Conservation (phyloP, 129 eudicot genomes). For the Saussurea involucrata region DNA sequence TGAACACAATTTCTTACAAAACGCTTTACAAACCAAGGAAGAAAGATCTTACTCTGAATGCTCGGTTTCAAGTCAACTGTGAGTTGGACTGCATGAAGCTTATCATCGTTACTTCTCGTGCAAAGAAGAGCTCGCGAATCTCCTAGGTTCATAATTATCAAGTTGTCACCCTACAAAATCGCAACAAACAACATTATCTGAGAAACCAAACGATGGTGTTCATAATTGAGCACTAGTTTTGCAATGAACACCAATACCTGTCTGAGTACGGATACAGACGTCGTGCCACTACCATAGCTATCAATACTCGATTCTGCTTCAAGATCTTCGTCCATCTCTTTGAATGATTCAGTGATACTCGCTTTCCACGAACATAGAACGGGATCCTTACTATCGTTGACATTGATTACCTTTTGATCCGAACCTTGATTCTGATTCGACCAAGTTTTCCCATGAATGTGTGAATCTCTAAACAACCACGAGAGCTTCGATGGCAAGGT, state of each 20-base stretch:
- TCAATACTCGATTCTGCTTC: constrained; percentile 47
- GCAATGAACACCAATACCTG: constrained; percentile 33
- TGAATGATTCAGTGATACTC: constrained; percentile 36
- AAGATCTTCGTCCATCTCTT: constrained; percentile 61
- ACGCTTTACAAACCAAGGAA: not conserved
- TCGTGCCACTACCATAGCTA: constrained; percentile 73
- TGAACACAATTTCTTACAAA: not conserved
- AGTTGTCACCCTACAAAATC: constrained; percentile 40
- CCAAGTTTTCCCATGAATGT: not conserved
- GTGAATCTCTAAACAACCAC: constrained; percentile 12
- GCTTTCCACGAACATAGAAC: constrained; percentile 37
- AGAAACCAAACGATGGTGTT: not conserved
- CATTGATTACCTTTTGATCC: not conserved
- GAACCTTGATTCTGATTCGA: not conserved
- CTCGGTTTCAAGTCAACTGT: constrained; percentile 77
- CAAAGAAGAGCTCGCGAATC: constrained; percentile 79
- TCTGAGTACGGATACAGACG: constrained; percentile 51
- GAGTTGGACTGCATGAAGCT: constrained; percentile 57
- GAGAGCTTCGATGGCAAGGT: constrained; percentile 51
- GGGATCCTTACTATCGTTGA: constrained; percentile 26
- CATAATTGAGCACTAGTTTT: not conserved
- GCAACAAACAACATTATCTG: not conserved
- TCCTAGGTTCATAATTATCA: constrained; percentile 64
- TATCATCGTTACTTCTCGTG: constrained; percentile 42
- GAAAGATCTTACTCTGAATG: constrained; percentile 36